A percentile compares a stretch with the other conserved stretches of the same genome.
Conservation (phyloP, 2,329 filamentous ascomycete species). For the Lojkania enalia region DNA sequence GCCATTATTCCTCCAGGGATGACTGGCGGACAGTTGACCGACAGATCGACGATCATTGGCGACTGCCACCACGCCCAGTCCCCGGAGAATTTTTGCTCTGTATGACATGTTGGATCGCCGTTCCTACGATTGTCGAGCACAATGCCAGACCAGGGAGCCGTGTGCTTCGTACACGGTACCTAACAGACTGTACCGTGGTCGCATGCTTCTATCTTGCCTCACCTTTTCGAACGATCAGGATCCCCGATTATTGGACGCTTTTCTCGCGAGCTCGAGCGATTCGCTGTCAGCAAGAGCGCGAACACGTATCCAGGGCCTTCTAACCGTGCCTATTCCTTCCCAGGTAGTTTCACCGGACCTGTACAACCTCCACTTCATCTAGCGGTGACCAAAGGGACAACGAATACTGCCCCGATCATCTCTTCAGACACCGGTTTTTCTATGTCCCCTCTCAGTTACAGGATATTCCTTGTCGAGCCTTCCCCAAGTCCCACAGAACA, state of each 20-base stretch:
- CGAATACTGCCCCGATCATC: conserved; percentile 1
- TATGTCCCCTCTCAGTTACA: too few species aligned
- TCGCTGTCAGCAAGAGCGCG: not conserved
- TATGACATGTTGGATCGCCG: conserved; percentile 11
- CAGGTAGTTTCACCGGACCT: conserved; percentile 9
- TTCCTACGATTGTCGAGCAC: conserved; percentile 4
- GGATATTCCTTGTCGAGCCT: too few species aligned
- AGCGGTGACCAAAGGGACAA: conserved; percentile 3
- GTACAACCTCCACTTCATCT: conserved; percentile 5
- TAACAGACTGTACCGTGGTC: too few species aligned
- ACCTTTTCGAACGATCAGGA: not conserved
- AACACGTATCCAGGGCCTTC: not conserved
- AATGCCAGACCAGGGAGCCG: too few species aligned
- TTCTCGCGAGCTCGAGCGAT: too few species aligned
- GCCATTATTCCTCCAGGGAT: too few species aligned
- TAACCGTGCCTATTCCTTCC: not conserved
- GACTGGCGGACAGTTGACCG: not conserved
- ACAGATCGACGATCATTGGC: conserved; percentile 2
- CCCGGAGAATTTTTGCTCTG: conserved; percentile 9
- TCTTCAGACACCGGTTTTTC: too few species aligned
- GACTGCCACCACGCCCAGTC: not conserved
- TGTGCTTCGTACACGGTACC: too few species aligned
- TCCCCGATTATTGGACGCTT: not conserved
- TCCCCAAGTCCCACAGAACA: too few species aligned
- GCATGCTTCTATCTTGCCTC: conserved; percentile 1